These are phyloP conservation scores for Mycena latifolia DNA, from an alignment of 768 basidiomycete genomes.

Conservation along the genomic window DNA sequence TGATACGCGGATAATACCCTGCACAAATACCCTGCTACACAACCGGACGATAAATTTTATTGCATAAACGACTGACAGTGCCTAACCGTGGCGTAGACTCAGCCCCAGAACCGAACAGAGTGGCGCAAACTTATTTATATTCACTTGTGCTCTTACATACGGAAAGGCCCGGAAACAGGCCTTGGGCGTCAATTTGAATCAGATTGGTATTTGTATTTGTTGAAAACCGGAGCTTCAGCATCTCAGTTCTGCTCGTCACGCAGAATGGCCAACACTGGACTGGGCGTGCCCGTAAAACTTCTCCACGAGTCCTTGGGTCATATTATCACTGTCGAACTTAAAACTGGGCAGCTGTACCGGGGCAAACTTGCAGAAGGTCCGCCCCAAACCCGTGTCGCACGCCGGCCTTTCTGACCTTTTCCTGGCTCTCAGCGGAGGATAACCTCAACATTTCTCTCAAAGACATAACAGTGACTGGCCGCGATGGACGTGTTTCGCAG, in stretches of 20 bases:
- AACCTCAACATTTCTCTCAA: slow-evolving; percentile 96
- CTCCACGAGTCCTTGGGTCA: slow-evolving; percentile 97
- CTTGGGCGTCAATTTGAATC: too few relatives aligned
- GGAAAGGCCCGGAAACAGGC: too few relatives aligned
- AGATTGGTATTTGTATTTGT: slow-evolving; percentile 37
- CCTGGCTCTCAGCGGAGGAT: slow-evolving; percentile 85
- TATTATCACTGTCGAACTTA: slow-evolving; percentile 97
- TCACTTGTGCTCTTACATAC: too few relatives aligned
- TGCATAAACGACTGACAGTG: too few relatives aligned
- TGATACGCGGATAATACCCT: neutral
- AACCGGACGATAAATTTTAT: too few relatives aligned
- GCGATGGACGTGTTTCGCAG: slow-evolving; percentile 98
- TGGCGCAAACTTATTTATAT: too few relatives aligned
- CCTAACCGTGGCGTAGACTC: too few relatives aligned
- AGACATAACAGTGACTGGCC: slow-evolving; percentile 97
- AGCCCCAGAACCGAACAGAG: too few relatives aligned
- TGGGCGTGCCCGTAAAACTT: slow-evolving; percentile 97
- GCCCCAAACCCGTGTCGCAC: slow-evolving; percentile 37
- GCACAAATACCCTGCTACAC: too few relatives aligned
- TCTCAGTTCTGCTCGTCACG: slow-evolving; percentile 7
- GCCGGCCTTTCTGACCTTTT: slow-evolving; percentile 10
- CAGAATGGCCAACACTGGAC: slow-evolving; percentile 67
- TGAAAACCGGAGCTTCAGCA: slow-evolving; percentile 35
- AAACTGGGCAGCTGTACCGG: slow-evolving; percentile 96
- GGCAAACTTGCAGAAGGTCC: slow-evolving; percentile 97